Conservation (phyloP, 768 basidiomycete genomes). For the Trametes maxima region DNA sequence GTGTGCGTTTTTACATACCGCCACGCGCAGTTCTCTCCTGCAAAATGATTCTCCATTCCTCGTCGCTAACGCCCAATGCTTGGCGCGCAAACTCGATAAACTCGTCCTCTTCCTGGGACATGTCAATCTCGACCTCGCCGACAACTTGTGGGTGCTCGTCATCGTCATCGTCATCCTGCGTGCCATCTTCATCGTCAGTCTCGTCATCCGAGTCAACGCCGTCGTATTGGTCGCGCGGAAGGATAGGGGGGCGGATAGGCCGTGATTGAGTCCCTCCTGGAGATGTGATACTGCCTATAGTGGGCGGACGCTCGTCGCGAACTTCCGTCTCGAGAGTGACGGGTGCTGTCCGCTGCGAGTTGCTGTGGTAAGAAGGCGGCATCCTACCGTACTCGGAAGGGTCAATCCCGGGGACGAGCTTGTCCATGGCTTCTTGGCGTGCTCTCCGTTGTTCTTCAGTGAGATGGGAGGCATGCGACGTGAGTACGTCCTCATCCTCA, state of each 20-base stretch:
- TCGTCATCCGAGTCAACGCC: conserved; percentile 94
- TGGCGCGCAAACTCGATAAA: conserved; percentile 95
- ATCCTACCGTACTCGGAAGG: conserved; percentile 89
- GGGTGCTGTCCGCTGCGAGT: conserved; percentile 67
- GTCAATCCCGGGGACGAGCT: conserved; percentile 78
- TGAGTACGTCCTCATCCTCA: conserved; percentile 37
- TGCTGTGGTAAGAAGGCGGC: conserved; percentile 68
- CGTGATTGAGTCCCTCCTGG: conserved; percentile 35
- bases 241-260: conserved; percentile 72
- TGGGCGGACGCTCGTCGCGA: conserved; percentile 31
- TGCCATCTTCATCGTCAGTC: conserved; percentile 62
- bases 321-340: conserved; percentile 47
- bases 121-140: conserved; percentile 85
- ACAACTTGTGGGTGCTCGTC: conserved; percentile 84
- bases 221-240: conserved; percentile 84
- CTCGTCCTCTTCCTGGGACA: conserved; percentile 92
- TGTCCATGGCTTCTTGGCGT: conserved; percentile 70
- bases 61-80: conserved; percentile 83
- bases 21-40: conserved; percentile 76
- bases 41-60: conserved; percentile 89
- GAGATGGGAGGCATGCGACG: conserved; percentile 3
- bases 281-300: conserved; percentile 1
- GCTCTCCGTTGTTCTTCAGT: conserved; percentile 34
- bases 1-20: conserved; percentile 52
- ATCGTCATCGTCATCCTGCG: conserved; percentile 62